Base-by-base conservation (phyloP, 768 basidiomycete genomes). In the Podaxis pistillaris region DNA sequence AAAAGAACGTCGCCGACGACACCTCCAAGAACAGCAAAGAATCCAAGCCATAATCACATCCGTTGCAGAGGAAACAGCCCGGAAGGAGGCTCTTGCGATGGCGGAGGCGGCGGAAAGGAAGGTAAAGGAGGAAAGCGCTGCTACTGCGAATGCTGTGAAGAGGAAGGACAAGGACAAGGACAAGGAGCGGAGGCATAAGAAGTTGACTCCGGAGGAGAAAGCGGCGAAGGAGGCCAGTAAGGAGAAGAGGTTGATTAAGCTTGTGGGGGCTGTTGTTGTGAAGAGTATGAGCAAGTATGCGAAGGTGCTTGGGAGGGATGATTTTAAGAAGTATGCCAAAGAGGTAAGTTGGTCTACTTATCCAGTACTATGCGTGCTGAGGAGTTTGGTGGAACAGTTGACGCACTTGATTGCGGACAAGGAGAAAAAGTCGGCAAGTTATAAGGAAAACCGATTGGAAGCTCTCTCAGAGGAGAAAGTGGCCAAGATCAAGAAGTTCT, bases 311-410 rank as follows among this genome's bases (percentile, higher is more conserved):
- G 84, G 87, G 60, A 83, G 84, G 55, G 94, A 97, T 6, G 72
- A 80, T 58, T 98, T 98, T 84, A 99, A 99, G 81, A 88, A 89
- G 71, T 87, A 97, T 71, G 97, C 97, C 2, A 94, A 94, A 72
- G 94, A 98, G 85, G 96, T 94, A 65, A 64, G 83, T 70, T 30
- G 3, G 33, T 40, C 49, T 50, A 2, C 60, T 26, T 33, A 57
- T 38, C n/a, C 58, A 26, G 12, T 60, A 24, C 36, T 36, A 7
- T 33, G 2, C 54, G 40, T 30, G 28, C 41, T 64, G 28, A 28
- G 46, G 37, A 28, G 24, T 19, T 47, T 63, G 24, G 56, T 22
- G 13, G 24, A 13, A 13, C 69, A 97, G 96, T 79, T 97, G 64
- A 94, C 94, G 0, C 83, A 90, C 63, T 72, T 93, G 56, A 90